These are phyloP conservation scores for Sporormia fimetaria DNA, from an alignment of 495 filamentous ascomycete genomes.

Conservation along the genomic window DNA sequence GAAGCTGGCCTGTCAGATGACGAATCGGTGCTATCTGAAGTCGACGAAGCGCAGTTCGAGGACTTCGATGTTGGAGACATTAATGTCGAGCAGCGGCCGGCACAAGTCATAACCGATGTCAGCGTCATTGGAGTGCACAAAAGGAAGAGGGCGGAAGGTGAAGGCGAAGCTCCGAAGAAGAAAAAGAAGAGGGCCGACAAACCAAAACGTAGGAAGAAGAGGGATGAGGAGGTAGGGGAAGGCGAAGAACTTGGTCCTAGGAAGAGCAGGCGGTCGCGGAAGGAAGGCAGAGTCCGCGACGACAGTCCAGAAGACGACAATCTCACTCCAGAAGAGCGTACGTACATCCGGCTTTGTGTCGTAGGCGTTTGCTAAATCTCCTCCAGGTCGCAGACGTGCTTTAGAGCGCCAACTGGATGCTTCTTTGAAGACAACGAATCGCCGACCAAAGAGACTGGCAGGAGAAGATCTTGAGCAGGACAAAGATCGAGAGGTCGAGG, in stretches of 20 bases:
- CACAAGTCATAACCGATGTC: constrained; percentile 70
- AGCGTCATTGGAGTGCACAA: constrained; percentile 61
- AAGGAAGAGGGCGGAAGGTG: constrained; percentile 60
- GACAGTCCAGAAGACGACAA: constrained; percentile 42
- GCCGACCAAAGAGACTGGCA: constrained; percentile 75
- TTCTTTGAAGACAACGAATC: constrained; percentile 60
- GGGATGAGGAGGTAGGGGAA: constrained; percentile 43
- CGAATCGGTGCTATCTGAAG: constrained; percentile 54
- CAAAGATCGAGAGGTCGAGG: constrained; percentile 79
- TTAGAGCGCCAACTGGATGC: constrained; percentile 82
- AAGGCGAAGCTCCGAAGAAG: constrained; percentile 44
- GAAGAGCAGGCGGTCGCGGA: constrained; percentile 36
- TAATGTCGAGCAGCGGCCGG: constrained; percentile 62
- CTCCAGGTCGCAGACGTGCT: constrained; percentile 55
- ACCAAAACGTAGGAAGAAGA: constrained; percentile 52
- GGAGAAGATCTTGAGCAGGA: constrained; percentile 83
- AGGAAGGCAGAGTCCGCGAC: constrained; percentile 31
- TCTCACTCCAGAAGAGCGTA: constrained; percentile 46
- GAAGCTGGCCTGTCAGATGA: constrained; percentile 48
- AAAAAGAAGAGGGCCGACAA: constrained; percentile 64
- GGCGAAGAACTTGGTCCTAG: constrained; percentile 48
- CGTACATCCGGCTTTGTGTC: constrained; percentile 5
- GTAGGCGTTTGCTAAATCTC: not conserved
- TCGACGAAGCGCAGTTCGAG: constrained; percentile 89
- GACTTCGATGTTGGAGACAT: constrained; percentile 75